These are phyloP conservation scores for Pyricularia pennisetigena DNA, from an alignment of 2,329 filamentous ascomycete genomes.

Conservation along the genomic window DNA sequence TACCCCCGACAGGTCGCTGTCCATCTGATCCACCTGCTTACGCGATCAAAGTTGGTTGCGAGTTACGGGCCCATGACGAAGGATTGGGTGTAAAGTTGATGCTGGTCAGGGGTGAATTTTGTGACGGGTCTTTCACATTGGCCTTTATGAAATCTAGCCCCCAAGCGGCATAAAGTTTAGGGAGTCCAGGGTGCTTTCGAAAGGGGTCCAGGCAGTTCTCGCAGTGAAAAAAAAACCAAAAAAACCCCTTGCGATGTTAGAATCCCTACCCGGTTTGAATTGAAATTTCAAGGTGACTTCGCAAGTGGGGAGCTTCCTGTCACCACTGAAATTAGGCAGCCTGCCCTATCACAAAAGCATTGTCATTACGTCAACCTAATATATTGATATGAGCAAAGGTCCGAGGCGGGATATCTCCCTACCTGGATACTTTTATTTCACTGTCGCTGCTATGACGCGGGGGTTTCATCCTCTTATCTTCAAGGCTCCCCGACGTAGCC, in stretches of 20 bases:
- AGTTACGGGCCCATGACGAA: too few species aligned
- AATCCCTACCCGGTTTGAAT: neutral
- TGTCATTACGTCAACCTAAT: neutral
- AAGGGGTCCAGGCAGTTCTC: neutral
- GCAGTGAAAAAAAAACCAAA: neutral
- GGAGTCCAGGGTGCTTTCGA: neutral
- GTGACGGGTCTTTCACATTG: too few species aligned
- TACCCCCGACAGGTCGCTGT: too few species aligned
- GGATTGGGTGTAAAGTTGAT: too few species aligned
- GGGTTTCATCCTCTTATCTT: neutral
- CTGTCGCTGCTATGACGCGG: neutral
- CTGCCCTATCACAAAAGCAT: neutral
- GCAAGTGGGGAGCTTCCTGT: neutral
- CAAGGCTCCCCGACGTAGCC: neutral
- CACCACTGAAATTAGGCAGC: neutral
- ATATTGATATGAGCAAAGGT: neutral
- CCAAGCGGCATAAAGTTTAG: neutral
- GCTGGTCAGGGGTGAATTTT: too few species aligned
- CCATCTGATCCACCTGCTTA: too few species aligned
- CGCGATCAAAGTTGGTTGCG: too few species aligned
- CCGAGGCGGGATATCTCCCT: neutral
- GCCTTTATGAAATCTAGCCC: neutral
- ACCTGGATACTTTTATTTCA: neutral
- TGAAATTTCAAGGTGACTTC: neutral
- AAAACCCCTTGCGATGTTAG: neutral